Base-by-base conservation (phyloP, 192 early-diverging fungal genomes). In the Endogone sp. region DNA sequence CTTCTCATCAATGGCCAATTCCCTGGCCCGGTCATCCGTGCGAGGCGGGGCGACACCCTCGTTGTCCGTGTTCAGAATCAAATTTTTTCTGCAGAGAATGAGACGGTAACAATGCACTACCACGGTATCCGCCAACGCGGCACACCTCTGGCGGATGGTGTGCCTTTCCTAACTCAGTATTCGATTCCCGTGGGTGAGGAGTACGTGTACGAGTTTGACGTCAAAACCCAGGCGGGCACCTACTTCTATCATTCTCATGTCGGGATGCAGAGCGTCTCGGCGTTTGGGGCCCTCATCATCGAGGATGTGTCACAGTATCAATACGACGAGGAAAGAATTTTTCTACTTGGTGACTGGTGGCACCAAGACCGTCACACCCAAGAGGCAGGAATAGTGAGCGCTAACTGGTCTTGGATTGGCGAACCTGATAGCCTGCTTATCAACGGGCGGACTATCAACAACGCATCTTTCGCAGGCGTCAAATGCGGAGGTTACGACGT, bases 81-180 rank as follows among this genome's bases (percentile, higher is more conserved):
- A 27, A 74, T 72, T 11, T 72, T 78, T 25, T 76, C 77, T 63
- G 79, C 72, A 1, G 32, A 78, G 6, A 66, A 75, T 3, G 79
- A 76, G 23, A 64, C 69, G n/a, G 62, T 81, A 1, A 49, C 37
- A 6, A 67, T 86, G 27, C 85, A 86, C 65, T 82, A 73, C 62
- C 85, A 86, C 71, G 85, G 85, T 8, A 69, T 86, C 24, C 79
- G 73, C 0, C 81, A 83, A 65, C 32, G 65, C 0, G 67, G 64
- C 10, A 71, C 81, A 2, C 69, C 66, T 4, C 76, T 74, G 32
- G 75, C 77, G 8, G 85, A 86, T 27, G 85, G 85, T 27, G 79
- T 83, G 13, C 85, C 90, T 11, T 84, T 82, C 26, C 78, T 88
- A 69, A 91, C 87, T 56, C 83, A 86, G 28, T 75, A 75, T 37